Evolutionary conservation across 768 basidiomycete genomes (phyloP).

Genomic region (Suillus variegatus): DNA sequence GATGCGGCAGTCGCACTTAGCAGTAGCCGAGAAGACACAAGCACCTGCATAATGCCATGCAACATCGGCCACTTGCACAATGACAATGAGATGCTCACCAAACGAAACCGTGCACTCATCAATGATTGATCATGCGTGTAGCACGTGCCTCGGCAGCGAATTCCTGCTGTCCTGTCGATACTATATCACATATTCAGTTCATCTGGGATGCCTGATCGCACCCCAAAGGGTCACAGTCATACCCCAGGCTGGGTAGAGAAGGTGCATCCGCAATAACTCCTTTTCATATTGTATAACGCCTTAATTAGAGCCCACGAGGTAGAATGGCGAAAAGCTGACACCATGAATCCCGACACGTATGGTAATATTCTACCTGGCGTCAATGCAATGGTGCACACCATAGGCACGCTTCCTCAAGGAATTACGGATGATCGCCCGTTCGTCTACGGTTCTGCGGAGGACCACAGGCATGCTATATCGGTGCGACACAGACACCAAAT

Average conservation of each 20-base stretch:
- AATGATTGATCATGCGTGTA: too few relatives aligned
- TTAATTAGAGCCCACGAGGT: conserved; percentile 52
- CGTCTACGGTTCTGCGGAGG: conserved; percentile 91
- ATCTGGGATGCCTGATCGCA: conserved; percentile 81
- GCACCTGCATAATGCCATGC: too few relatives aligned
- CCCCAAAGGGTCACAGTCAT: conserved; percentile 74
- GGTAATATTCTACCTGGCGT: conserved; percentile 62
- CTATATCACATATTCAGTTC: conserved; percentile 55
- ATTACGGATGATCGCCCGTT: conserved; percentile 56
- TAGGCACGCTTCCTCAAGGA: conserved; percentile 71
- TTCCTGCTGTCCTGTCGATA: not conserved
- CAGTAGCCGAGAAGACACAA: too few relatives aligned
- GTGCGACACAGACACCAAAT: conserved; percentile 83
- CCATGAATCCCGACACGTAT: conserved; percentile 76
- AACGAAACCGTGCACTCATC: too few relatives aligned
- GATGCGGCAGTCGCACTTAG: too few relatives aligned
- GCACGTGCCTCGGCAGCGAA: too few relatives aligned
- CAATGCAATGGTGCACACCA: conserved; percentile 87
- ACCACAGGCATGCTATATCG: conserved; percentile 79
- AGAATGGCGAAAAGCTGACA: conserved; percentile 83
- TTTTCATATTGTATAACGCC: not conserved
- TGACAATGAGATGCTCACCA: too few relatives aligned
- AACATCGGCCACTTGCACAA: too few relatives aligned
- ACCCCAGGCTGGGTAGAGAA: conserved; percentile 83
- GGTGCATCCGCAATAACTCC: conserved; percentile 39